These are phyloP conservation scores for Adansonia madagascariensis DNA, from an alignment of 441 rosid genomes.

Conservation along the genomic window DNA sequence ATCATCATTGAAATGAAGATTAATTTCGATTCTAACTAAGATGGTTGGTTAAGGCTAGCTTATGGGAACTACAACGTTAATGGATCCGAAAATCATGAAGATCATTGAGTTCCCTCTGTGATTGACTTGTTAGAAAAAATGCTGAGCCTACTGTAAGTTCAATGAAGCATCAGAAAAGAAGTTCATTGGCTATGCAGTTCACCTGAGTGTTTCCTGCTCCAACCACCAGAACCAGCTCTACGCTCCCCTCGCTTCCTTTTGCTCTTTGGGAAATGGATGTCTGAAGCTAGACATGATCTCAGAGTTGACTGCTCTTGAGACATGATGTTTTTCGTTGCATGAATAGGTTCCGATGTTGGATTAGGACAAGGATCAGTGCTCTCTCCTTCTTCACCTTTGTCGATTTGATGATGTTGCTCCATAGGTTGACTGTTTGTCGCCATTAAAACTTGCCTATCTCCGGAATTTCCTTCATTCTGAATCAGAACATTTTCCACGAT, in stretches of 20 bases:
- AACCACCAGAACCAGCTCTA: conserved; percentile 68
- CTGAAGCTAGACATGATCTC: conserved; percentile 72
- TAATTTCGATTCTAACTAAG: neutral
- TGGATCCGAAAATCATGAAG: neutral
- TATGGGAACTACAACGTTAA: neutral
- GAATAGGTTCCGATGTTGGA: conserved; percentile 43
- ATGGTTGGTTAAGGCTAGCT: neutral
- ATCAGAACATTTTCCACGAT: conserved; percentile 72
- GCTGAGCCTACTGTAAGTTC: neutral
- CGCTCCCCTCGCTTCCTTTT: conserved; percentile 91
- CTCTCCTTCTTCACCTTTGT: conserved; percentile 62
- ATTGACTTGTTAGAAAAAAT: neutral
- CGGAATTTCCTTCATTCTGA: conserved; percentile 58
- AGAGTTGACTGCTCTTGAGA: conserved; percentile 54
- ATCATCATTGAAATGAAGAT: neutral
- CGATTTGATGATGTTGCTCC: conserved; percentile 41
- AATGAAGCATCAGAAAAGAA: conserved; percentile 8
- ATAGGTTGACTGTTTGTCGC: conserved; percentile 41
- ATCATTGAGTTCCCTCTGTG: neutral
- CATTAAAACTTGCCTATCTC: conserved; percentile 42
- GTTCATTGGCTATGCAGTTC: conserved; percentile 69
- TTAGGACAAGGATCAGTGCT: conserved; percentile 44
- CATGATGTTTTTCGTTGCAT: conserved; percentile 27
- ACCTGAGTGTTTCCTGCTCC: conserved; percentile 75
- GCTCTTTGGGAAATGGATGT: conserved; percentile 68